Evolutionary conservation across 2,329 filamentous ascomycete genomes (phyloP), one percentile per base, ranked within the genome.

Genomic region (Penicillium capsulatum): DNA sequence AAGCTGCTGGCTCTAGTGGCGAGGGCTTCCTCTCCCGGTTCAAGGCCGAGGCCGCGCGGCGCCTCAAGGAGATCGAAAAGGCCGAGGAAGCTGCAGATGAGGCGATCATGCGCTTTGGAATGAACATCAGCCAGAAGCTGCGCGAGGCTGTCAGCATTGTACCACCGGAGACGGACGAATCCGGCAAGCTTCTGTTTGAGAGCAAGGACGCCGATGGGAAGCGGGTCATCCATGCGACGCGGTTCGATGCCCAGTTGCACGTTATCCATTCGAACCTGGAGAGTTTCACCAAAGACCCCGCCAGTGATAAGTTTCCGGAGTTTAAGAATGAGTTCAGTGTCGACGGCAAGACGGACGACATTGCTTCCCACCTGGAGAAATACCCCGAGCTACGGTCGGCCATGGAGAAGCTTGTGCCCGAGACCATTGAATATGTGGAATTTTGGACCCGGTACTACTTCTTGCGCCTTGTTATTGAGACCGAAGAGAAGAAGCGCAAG

Each of bases 371-470:
- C 64, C 64, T 98, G 51, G 82, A 90, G 51, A 87, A 84, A 61
- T 94, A 95, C 58, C 79, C 83, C 7, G 91, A 97, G 66, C 70
- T 98, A 54, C 76, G 90, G 53, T 68, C 76, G 17, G 89, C 89
- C 0, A 97, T 98, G 91, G 92, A 96, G 75, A 89, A 84, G 69
- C 71, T 95, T 39, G 92, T 98, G n/a, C 92, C 92, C 1, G 89
- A 90, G 65, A 79, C 80, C 53, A 86, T 96, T n/a, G 77, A 90
- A 22, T 98, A 98, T 58, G 76, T 73, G 36, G 79, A 84, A 36
- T 98, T 98, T 63, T 98, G 92, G 91, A 84, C 79, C 61, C 77
- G 92, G 40, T 98, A 98, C 67, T 97, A 97, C 64, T 98, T 95
- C 71, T 70, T 97, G 48, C 77, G 91, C 57, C 84, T 94, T 58